phyloP scores from a whole-genome alignment of 2,329 filamentous ascomycete species.

The Aspergillus pseudonomiae region DNA sequence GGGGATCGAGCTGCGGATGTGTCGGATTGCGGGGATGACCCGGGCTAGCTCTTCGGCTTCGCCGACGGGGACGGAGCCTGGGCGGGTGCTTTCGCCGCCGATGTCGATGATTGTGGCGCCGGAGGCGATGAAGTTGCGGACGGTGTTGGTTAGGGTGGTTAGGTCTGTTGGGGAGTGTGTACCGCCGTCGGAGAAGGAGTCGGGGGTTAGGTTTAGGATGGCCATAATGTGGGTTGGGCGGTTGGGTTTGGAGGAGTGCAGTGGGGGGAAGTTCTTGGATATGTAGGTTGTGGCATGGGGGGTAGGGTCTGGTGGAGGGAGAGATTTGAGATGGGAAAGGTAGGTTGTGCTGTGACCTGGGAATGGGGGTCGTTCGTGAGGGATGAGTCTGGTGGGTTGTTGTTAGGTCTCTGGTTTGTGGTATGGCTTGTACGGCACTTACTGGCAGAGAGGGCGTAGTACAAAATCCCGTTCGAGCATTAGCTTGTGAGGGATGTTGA shows the following conservation, averaged over 20 bases:
- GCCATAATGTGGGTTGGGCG: slow-evolving; percentile 83
- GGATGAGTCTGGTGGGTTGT: slow-evolving; percentile 41
- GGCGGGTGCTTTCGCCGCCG: slow-evolving; percentile 90
- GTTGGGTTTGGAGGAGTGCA: slow-evolving; percentile 59
- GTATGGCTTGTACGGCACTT: slow-evolving; percentile 15
- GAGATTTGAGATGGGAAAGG: slow-evolving; percentile 36
- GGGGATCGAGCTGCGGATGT: slow-evolving; percentile 67
- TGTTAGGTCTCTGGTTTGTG: neutral
- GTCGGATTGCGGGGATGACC: slow-evolving; percentile 75
- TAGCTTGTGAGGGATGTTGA: slow-evolving; percentile 81
- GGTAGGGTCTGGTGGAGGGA: slow-evolving; percentile 37
- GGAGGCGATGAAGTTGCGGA: slow-evolving; percentile 63
- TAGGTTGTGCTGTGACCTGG: slow-evolving; percentile 35
- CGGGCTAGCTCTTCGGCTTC: slow-evolving; percentile 75
- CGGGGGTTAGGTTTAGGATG: slow-evolving; percentile 90
- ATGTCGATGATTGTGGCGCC: slow-evolving; percentile 88
- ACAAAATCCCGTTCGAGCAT: slow-evolving; percentile 95
- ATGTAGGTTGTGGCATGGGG: slow-evolving; percentile 45
- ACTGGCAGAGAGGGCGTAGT: slow-evolving; percentile 73
- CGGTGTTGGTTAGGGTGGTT: slow-evolving; percentile 57
- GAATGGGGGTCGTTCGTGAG: slow-evolving; percentile 40
- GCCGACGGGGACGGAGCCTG: slow-evolving; percentile 69
- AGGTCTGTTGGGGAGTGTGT: slow-evolving; percentile 56
- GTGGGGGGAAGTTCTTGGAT: slow-evolving; percentile 47
- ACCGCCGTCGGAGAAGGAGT: slow-evolving; percentile 95